Base-by-base conservation (phyloP, 176 grass and related monocot species). In the Carex parvula region DNA sequence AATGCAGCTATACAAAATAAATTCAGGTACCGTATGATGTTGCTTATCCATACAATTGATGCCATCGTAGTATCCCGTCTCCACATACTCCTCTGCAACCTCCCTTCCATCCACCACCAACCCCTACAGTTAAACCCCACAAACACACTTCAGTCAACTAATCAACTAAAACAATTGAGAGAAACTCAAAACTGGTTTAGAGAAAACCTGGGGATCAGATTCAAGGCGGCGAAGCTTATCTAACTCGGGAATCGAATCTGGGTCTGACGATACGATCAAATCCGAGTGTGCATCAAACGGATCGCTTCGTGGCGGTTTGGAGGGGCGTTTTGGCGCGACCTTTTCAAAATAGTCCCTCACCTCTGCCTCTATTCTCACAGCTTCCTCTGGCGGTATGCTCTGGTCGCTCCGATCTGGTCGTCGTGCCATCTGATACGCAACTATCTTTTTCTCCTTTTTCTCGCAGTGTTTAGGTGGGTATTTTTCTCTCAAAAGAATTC, bases 31-130 rank as follows among this genome's bases (percentile, higher is more conserved):
- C 86, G 94, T 94, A 84, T 97, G 91, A 73, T 97, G 91, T 52
- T 91, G 94, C 74, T 94, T 97, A 82, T 97, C 89, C 83, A 97
- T 94, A 80, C 78, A 79, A 56, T 92, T 90, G 70, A 97, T 80
- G 6, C 60, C 94, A 20, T 97, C 54, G 30, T 97, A 97, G 56
- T 92, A 97, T 56, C 83, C 81, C 57, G 91, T 97, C 88, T 88
- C 94, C 35, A 97, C 86, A 35, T 86, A 94, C 72, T 97, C 94
- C 73, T 97, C 89, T 71, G 17, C 81, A 63, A 81, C 79, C n/a
- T 89, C 89, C 54, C 71, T 60, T 82, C 86, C 89, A 15, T 92
- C 86, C 48, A 89, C 18, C 71, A 90, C 88, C 89, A 97, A 20
- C 70, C 84, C 91, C 89, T 97, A 66, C 89, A 85, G 64, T 61